Base-by-base conservation (phyloP, 1,139 yeast species). In the Suhomyces bolitotheri region DNA sequence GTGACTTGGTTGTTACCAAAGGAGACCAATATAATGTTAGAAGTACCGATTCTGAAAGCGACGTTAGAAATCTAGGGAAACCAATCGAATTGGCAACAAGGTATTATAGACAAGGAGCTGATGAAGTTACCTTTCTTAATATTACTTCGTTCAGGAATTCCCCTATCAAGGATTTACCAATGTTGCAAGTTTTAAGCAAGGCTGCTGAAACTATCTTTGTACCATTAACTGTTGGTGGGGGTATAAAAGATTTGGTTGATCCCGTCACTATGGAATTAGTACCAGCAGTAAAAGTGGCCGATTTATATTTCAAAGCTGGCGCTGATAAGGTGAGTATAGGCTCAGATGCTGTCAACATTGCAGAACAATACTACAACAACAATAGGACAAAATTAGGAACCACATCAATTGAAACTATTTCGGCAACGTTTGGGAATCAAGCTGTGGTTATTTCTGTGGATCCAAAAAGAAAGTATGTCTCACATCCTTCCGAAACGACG, bases 21-120 rank as follows among this genome's bases (percentile, higher is more conserved):
- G 98, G 98, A 39, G 98, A 92, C 54, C 98, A 92, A 58, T 92
- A 92, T 56, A 96, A 92, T 60, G 98, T 92, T 3, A 78, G 98
- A 47, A 97, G 89, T 52, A 74, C 82, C 44, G 43, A 40, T 5
- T 30, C 16, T 15, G 43, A 27, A 29, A 46, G 36, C 10, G 73
- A 76, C 29, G 96, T 92, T 11, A 76, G 97, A 59, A 92, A 92
- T 55, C 70, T 92, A 40, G 98, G 98, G 16, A 92, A 92, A 58
- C 98, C 98, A 1, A 96, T 92, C 1, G 89, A 87, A 54, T 68
- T 92, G 59, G 98, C 98, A 3, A 83, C 88, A 41, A 80, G 80
- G 50, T 92, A 92, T 58, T 92, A 86, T 54, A 65, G 73, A 22
- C 97, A 92, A 63, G 98, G 98, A 14, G 97, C 98, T 0, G 98